phyloP scores from a whole-genome alignment of 2,329 filamentous ascomycete species.

The Diplodia corticola region DNA sequence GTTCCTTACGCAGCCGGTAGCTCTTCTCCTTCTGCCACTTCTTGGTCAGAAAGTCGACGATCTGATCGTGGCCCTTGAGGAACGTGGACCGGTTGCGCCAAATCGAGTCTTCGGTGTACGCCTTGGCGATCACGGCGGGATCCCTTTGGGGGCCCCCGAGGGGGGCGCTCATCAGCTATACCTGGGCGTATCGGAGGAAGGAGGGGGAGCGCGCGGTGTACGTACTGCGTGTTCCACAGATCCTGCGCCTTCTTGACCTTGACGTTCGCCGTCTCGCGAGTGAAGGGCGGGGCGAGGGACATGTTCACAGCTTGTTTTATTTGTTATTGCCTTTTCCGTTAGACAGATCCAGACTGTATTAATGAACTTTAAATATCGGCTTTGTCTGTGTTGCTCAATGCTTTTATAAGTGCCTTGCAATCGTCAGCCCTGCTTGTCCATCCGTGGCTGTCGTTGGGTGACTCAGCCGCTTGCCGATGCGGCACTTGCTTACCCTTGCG shows the following conservation, averaged over 20 bases:
- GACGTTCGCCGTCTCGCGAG: conserved; percentile 64
- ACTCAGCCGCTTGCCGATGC: conserved; percentile 11
- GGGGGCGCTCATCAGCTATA: background rate
- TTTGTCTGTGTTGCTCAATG: background rate
- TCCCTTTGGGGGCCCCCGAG: conserved; percentile 50
- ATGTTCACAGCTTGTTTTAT: conserved; percentile 32
- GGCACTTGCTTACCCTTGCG: background rate
- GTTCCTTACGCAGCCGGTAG: conserved; percentile 77
- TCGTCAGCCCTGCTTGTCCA: background rate
- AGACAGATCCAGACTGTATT: background rate
- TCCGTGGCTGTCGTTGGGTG: background rate
- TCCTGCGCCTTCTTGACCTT: conserved; percentile 86
- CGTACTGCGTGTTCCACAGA: conserved; percentile 75
- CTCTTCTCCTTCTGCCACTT: conserved; percentile 74
- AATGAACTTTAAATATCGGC: background rate
- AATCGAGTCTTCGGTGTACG: conserved; percentile 73
- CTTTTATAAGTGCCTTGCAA: background rate
- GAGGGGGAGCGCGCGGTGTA: background rate
- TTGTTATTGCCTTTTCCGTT: too few relatives aligned
- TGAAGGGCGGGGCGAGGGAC: conserved; percentile 69
- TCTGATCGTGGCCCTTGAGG: conserved; percentile 65
- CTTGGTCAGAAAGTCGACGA: conserved; percentile 65
- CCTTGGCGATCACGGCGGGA: conserved; percentile 64
- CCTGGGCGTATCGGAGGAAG: conserved; percentile 15
- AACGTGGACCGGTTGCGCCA: conserved; percentile 80